A percentile compares a stretch with the other conserved stretches of the same genome.
Conservation (phyloP, 2,329 filamentous ascomycete genomes). For the Myriosclerotinia duriaeana region DNA sequence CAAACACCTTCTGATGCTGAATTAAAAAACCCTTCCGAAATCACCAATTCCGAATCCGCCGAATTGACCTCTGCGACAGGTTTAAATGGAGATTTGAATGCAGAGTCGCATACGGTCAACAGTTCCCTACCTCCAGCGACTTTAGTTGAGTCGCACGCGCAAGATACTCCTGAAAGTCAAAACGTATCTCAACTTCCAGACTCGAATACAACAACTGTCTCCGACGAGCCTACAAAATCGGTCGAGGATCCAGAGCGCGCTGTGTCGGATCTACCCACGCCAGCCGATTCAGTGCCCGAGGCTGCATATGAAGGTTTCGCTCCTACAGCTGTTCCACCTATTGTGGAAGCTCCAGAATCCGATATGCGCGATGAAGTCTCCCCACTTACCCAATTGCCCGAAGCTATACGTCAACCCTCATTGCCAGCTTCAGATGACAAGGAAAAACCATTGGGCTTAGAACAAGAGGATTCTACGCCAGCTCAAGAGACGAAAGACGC, state of each 20-base stretch:
- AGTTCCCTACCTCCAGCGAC: background rate
- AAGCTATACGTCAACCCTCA: slow-evolving; percentile 7
- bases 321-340: slow-evolving; percentile 36
- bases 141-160: slow-evolving; percentile 18
- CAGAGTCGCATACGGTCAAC: slow-evolving; percentile 1
- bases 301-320: slow-evolving; percentile 32
- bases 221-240: slow-evolving; percentile 2
- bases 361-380: slow-evolving; percentile 36
- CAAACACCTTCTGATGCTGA: slow-evolving; percentile 10
- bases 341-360: slow-evolving; percentile 39
- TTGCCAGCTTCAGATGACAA: slow-evolving; percentile 18
- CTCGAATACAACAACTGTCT: slow-evolving; percentile 29
- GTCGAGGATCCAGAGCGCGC: slow-evolving; percentile 8
- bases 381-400: slow-evolving; percentile 23
- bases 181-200: slow-evolving; percentile 16
- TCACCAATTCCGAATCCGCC: slow-evolving; percentile 5
- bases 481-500: slow-evolving; percentile 3
- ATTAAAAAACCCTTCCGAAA: slow-evolving; percentile 15
- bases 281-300: slow-evolving; percentile 32
- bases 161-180: slow-evolving; percentile 16
- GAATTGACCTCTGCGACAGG: background rate
- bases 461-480: background rate
- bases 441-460: background rate
- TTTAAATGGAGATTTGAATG: background rate
- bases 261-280: slow-evolving; percentile 23